phyloP scores from a whole-genome alignment of 257 asterid genomes.

The Linaria vulgaris region DNA sequence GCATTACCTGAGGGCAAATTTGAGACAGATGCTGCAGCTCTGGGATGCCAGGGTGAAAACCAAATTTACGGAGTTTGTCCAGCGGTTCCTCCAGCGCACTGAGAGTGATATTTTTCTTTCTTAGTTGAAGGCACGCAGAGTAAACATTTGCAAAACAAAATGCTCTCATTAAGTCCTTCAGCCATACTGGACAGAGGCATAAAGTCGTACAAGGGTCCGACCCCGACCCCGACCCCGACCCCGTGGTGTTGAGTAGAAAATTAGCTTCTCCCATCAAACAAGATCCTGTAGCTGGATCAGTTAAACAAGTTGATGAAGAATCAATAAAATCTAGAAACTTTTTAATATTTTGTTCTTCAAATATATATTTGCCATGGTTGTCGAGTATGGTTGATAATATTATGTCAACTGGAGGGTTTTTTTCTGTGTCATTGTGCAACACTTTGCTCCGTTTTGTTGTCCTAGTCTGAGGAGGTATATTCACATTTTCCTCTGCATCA shows the following conservation, averaged over 20 bases:
- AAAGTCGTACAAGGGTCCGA: constrained; percentile 34
- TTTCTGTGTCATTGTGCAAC: constrained; percentile 32
- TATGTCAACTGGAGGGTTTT: constrained; percentile 36
- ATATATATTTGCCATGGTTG: constrained; percentile 31
- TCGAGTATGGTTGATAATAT: constrained; percentile 45
- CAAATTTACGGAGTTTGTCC: constrained; percentile 48
- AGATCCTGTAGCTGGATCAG: constrained; percentile 48
- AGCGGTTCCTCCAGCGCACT: constrained; percentile 43
- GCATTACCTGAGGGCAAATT: constrained; percentile 72
- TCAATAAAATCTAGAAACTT: constrained; percentile 46
- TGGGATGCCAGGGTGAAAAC: constrained; percentile 39
- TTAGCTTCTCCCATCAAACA: constrained; percentile 48
- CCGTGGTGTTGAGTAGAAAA: constrained; percentile 19
- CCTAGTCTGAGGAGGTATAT: constrained; percentile 22
- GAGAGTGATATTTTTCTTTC: constrained; percentile 38
- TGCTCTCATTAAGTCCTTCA: constrained; percentile 58
- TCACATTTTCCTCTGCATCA: constrained; percentile 30
- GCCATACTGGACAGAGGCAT: constrained; percentile 74
- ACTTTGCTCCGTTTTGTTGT: constrained; percentile 37
- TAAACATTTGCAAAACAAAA: constrained; percentile 59
- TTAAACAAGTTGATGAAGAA: constrained; percentile 58
- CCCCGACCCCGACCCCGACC: too few species aligned
- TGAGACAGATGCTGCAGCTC: constrained; percentile 66
- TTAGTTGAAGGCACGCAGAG: constrained; percentile 61
- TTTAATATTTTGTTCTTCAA: constrained; percentile 47